These are phyloP conservation scores for Rhododendron griersonianum DNA, from an alignment of 148 eudicot species.

Conservation along the genomic window DNA sequence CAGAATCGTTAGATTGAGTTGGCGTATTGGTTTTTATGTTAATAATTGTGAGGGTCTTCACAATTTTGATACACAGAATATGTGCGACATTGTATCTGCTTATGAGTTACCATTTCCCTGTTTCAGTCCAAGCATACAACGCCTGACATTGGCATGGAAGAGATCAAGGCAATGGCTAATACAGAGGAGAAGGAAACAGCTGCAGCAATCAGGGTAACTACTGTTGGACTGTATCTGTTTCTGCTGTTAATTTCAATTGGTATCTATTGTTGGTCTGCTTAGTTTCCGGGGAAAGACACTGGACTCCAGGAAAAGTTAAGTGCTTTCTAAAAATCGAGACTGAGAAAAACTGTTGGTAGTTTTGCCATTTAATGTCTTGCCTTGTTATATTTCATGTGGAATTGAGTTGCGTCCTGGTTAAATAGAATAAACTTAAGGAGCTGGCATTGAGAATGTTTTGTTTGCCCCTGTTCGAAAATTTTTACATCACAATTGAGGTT, in stretches of 20 bases:
- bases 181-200: background rate
- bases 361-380: background rate
- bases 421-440: background rate
- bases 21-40: too few relatives aligned
- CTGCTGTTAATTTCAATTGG: background rate
- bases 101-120: background rate
- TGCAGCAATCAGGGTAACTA: background rate
- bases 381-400: background rate
- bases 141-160: background rate
- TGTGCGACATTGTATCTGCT: too few relatives aligned
- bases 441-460: background rate
- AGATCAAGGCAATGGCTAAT: conserved; percentile 5
- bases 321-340: background rate
- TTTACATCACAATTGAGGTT: background rate
- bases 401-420: background rate
- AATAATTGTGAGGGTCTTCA: too few relatives aligned
- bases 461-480: background rate
- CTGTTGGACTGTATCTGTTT: background rate
- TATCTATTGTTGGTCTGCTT: background rate
- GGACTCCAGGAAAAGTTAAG: background rate
- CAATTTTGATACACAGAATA: too few relatives aligned
- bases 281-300: background rate
- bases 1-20: too few relatives aligned
- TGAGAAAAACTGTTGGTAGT: background rate
- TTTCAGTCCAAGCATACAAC: background rate